These are phyloP conservation scores for Ceratocystis harringtonii DNA, from an alignment of 2,329 filamentous ascomycete species.

Conservation along the genomic window DNA sequence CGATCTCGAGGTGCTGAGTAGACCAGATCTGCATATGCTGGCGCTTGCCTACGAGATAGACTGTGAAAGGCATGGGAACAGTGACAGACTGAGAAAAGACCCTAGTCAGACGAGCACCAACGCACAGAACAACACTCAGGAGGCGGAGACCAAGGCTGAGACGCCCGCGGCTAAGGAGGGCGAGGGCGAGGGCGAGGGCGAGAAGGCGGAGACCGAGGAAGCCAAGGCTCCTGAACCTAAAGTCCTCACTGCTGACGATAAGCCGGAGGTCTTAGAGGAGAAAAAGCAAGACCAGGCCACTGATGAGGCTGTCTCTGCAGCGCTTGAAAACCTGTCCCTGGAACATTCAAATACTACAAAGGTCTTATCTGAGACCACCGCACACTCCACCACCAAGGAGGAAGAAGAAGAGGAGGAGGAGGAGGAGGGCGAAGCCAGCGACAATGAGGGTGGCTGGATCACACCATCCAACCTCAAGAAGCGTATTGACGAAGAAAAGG, in stretches of 20 bases:
- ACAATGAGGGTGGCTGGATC: conserved; percentile 60
- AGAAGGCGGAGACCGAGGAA: not conserved
- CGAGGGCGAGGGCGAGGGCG: not conserved
- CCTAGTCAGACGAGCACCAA: conserved; percentile 14
- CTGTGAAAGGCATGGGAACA: conserved; percentile 62
- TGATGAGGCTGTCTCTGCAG: not conserved
- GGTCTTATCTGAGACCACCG: not conserved
- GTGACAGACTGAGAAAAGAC: conserved; percentile 14
- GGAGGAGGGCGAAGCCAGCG: conserved; percentile 19
- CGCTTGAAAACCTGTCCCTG: conserved; percentile 8
- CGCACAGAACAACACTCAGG: not conserved
- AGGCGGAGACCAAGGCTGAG: conserved; percentile 19
- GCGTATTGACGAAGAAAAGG: conserved; percentile 54
- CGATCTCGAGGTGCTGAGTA: conserved; percentile 74
- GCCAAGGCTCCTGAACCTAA: not conserved
- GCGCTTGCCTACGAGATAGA: conserved; percentile 92
- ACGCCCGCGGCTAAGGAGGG: not conserved
- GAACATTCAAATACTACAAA: not conserved
- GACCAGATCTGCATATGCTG: conserved; percentile 75
- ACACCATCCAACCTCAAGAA: conserved; percentile 84
- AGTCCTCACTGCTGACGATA: not conserved
- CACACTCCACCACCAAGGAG: not conserved
- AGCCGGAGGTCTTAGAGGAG: not conserved
- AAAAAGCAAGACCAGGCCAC: not conserved
- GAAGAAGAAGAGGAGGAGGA: not conserved